These are phyloP conservation scores for Tylopilus balloui DNA, from an alignment of 768 basidiomycete species.

Conservation along the genomic window DNA sequence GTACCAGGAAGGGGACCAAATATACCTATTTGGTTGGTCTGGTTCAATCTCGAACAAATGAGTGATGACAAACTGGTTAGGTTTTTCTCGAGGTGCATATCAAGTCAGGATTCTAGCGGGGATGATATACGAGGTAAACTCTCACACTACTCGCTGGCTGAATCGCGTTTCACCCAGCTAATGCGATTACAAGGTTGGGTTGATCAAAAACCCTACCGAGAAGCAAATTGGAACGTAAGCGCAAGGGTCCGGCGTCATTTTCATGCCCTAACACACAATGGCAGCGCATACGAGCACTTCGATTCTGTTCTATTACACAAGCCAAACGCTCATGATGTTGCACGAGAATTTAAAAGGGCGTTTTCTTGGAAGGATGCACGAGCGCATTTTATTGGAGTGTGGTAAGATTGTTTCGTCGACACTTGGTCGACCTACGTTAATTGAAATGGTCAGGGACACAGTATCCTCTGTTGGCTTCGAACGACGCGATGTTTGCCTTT, in stretches of 20 bases:
- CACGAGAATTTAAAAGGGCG: conserved; percentile 39
- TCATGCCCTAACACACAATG: background rate
- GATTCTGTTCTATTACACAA: conserved; percentile 11
- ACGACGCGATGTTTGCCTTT: conserved; percentile 40
- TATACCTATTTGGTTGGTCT: conserved; percentile 7
- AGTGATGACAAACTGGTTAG: background rate
- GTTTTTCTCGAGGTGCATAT: conserved; percentile 7
- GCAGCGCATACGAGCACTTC: conserved; percentile 8
- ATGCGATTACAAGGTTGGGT: conserved; percentile 28
- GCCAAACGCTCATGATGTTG: conserved; percentile 14
- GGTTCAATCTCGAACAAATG: background rate
- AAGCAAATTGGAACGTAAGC: conserved; percentile 32
- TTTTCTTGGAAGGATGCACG: conserved; percentile 41
- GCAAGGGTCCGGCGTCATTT: background rate
- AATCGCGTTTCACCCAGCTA: background rate
- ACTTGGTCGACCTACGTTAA: background rate
- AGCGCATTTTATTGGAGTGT: conserved; percentile 51
- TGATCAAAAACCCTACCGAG: conserved; percentile 26
- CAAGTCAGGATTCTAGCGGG: conserved; percentile 7
- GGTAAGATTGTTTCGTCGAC: conserved; percentile 30
- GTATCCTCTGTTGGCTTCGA: conserved; percentile 55
- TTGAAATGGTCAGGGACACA: conserved; percentile 48
- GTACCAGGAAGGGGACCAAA: conserved; percentile 8
- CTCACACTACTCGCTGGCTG: background rate
- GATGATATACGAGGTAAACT: conserved; percentile 4